Evolutionary conservation across 2,329 filamentous ascomycete species (phyloP).

Genomic region (Sarocladiaceae sp.): DNA sequence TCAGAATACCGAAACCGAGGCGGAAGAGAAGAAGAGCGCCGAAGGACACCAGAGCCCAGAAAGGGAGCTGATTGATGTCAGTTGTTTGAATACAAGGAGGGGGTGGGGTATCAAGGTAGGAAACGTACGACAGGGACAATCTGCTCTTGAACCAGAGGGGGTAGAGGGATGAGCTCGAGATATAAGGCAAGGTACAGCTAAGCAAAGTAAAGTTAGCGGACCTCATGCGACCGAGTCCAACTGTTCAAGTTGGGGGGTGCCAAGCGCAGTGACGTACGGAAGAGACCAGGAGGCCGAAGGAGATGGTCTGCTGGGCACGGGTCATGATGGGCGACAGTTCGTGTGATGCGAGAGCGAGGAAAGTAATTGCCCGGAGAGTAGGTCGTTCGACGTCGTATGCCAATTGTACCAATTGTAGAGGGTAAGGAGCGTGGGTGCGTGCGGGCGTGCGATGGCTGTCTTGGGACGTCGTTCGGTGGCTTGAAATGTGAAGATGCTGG

Average conservation of each 20-base stretch:
- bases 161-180: slow-evolving; percentile 76
- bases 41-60: slow-evolving; percentile 87
- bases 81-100: neutral
- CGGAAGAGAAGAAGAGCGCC: slow-evolving; percentile 88
- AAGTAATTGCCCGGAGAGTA: neutral
- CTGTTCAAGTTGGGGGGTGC: neutral
- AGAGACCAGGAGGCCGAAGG: slow-evolving; percentile 76
- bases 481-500: slow-evolving; percentile 2
- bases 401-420: no score
- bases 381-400: no score
- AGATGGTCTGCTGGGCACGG: slow-evolving; percentile 87
- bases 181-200: slow-evolving; percentile 87
- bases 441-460: neutral
- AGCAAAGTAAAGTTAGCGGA: slow-evolving; percentile 28
- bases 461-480: neutral
- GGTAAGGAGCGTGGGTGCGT: slow-evolving; percentile 8
- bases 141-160: slow-evolving; percentile 69
- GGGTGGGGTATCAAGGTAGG: neutral
- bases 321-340: slow-evolving; percentile 62
- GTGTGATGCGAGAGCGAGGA: neutral
- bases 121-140: slow-evolving; percentile 79
- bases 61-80: slow-evolving; percentile 61
- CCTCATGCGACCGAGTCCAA: no score
- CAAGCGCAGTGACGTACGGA: slow-evolving; percentile 57
- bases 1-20: slow-evolving; percentile 86